These are phyloP conservation scores for Odontarrhena argentea DNA, from an alignment of 345 rosid species.

Conservation along the genomic window DNA sequence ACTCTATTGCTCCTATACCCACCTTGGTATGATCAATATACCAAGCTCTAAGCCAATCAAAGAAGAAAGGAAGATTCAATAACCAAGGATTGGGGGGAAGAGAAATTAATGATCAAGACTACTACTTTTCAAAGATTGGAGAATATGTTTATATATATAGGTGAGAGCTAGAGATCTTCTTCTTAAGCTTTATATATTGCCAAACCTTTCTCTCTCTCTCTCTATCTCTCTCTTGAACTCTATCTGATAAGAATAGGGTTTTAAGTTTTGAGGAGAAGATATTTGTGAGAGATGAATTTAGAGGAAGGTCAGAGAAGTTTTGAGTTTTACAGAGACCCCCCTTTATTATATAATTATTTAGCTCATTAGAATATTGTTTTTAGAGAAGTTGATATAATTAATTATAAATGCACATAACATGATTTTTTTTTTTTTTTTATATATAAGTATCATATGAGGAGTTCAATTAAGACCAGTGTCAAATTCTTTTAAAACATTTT, in stretches of 20 bases:
- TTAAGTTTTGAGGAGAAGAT: slow-evolving; percentile 24
- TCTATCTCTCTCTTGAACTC: slow-evolving; percentile 11
- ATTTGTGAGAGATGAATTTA: slow-evolving; percentile 28
- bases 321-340: slow-evolving; percentile 21
- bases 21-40: slow-evolving; percentile 34
- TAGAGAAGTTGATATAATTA: slow-evolving; percentile 15
- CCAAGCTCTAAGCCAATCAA: slow-evolving; percentile 31
- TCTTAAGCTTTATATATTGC: slow-evolving; percentile 15
- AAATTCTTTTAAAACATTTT: background rate
- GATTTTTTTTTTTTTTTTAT: slow-evolving; percentile 14
- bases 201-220: slow-evolving; percentile 17
- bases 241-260: slow-evolving; percentile 34
- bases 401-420: background rate
- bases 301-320: slow-evolving; percentile 39
- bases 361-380: slow-evolving; percentile 18
- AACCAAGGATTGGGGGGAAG: slow-evolving; percentile 29
- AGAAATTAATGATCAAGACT: slow-evolving; percentile 31
- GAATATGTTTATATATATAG: slow-evolving; percentile 33
- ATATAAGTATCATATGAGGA: background rate
- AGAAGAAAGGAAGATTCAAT: slow-evolving; percentile 28
- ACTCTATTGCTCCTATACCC: slow-evolving; percentile 22
- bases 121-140: slow-evolving; percentile 35
- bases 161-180: slow-evolving; percentile 20
- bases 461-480: slow-evolving; percentile 3
- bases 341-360: slow-evolving; percentile 11